Conservation (phyloP, 768 basidiomycete species). For the Trametes cingulata region DNA sequence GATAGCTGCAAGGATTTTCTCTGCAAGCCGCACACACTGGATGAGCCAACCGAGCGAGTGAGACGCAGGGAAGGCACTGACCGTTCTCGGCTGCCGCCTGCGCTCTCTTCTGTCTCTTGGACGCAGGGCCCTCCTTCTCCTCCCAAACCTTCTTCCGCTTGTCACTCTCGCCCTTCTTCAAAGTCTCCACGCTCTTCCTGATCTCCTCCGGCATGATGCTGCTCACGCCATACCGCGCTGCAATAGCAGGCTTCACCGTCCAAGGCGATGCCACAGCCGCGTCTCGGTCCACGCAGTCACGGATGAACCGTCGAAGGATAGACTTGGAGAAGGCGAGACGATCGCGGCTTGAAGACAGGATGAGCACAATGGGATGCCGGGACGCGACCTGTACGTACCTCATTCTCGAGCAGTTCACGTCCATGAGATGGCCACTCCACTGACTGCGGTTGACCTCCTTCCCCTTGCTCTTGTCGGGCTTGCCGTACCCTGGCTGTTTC, state of each 20-base stretch:
- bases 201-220: slow-evolving; percentile 86
- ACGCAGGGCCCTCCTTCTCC: slow-evolving; percentile 80
- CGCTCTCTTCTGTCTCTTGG: slow-evolving; percentile 78
- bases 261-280: slow-evolving; percentile 93
- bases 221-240: slow-evolving; percentile 81
- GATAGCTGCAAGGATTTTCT: slow-evolving; percentile 34
- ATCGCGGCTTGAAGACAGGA: slow-evolving; percentile 89
- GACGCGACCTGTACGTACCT: slow-evolving; percentile 51
- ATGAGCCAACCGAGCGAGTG: not conserved
- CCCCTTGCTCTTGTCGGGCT: slow-evolving; percentile 53
- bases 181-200: slow-evolving; percentile 71
- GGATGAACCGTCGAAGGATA: slow-evolving; percentile 92
- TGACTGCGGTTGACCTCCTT: slow-evolving; percentile 55
- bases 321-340: slow-evolving; percentile 95
- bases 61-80: slow-evolving; percentile 30
- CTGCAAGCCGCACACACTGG: slow-evolving; percentile 7
- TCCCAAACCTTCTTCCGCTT: slow-evolving; percentile 92
- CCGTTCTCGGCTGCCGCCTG: slow-evolving; percentile 76
- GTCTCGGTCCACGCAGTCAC: slow-evolving; percentile 93
- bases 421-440: slow-evolving; percentile 76
- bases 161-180: slow-evolving; percentile 87
- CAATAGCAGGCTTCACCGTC: slow-evolving; percentile 88
- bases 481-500: slow-evolving; percentile 62
- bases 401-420: slow-evolving; percentile 78
- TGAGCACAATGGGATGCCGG: not conserved